A percentile compares a stretch with the other conserved stretches of the same genome.
These are phyloP conservation scores for Dryadomyces quercivorus DNA, from an alignment of 2,329 filamentous ascomycete species.

Conservation along the genomic window DNA sequence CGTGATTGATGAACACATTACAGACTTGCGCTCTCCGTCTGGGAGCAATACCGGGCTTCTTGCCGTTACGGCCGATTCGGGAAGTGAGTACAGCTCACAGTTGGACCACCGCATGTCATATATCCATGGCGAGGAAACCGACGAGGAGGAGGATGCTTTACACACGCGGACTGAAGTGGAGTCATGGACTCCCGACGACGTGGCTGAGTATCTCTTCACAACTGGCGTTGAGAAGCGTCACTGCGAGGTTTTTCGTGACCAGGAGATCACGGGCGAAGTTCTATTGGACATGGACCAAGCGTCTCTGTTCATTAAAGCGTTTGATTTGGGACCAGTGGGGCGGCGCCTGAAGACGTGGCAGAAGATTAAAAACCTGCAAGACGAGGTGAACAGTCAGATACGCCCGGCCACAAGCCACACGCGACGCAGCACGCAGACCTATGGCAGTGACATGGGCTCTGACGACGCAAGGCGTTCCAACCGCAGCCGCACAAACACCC, in stretches of 20 bases:
- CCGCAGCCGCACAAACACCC: slow-evolving; percentile 45
- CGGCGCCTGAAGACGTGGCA: slow-evolving; percentile 89
- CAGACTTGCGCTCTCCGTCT: slow-evolving; percentile 53
- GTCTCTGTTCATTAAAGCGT: slow-evolving; percentile 89
- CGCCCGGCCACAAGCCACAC: slow-evolving; percentile 17
- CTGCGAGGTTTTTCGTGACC: slow-evolving; percentile 87
- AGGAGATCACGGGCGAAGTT: slow-evolving; percentile 92
- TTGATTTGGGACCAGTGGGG: slow-evolving; percentile 84
- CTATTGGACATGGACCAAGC: slow-evolving; percentile 90
- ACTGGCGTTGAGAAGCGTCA: slow-evolving; percentile 77
- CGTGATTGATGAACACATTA: slow-evolving; percentile 95
- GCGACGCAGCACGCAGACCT: slow-evolving; percentile 41
- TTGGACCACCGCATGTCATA: slow-evolving; percentile 71
- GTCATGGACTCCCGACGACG: slow-evolving; percentile 66
- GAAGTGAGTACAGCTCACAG: slow-evolving; percentile 80
- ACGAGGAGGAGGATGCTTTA: slow-evolving; percentile 72
- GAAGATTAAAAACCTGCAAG: slow-evolving; percentile 84
- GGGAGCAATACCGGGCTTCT: slow-evolving; percentile 39
- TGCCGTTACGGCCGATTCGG: slow-evolving; percentile 56
- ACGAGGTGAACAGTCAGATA: slow-evolving; percentile 56
- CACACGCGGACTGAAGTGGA: slow-evolving; percentile 63
- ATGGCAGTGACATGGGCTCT: slow-evolving; percentile 46
- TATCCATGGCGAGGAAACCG: slow-evolving; percentile 87
- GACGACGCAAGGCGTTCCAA: slow-evolving; percentile 36
- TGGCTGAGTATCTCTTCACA: slow-evolving; percentile 80